Evolutionary conservation across 2,329 filamentous ascomycete species (phyloP), one percentile per base, ranked within the genome.

Genomic region (Elsinoe arachidis): DNA sequence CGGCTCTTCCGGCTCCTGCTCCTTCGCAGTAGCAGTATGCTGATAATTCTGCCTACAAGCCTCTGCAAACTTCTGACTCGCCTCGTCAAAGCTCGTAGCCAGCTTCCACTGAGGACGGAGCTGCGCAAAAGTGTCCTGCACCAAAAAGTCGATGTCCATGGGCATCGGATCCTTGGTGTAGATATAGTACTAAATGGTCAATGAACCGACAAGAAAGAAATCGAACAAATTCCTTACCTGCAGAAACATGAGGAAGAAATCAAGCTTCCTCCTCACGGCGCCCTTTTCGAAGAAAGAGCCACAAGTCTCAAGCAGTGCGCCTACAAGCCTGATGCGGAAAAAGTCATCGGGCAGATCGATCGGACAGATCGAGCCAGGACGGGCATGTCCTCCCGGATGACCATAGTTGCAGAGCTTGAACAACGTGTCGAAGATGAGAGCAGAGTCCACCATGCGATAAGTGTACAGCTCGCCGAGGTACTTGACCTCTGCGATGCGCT

Each of bases 381-480:
- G 78, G 1, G 92, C 92, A 43, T 87, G 88, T 0, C 92, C 92
- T 30, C 85, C 78, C 65, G 82, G 84, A 70, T 97, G 89, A 23
- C 92, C 93, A 69, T 95, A 96, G 6, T 90, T 95, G 69, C 96
- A 80, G 64, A 99, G 87, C 67, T 90, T 90, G 76, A 96, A 99
- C 72, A 99, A 80, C 1, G 87, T 89, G 67, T 99, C 93, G 66
- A 99, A 99, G 54, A 99, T 87, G 21, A 97, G 87, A 0, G 89
- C 88, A 43, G 95, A 93, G 70, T 99, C 93, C 37, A 99, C 81
- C 82, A 99, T 89, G 58, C 93, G 88, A 70, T 97, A 99, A 67
- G 96, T 96, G 75, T 99, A 99, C 9, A 99, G 81, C 72, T 99
- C 93, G 19, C 89, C 91, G 4, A 99, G 78, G 69, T 96, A 99